Evolutionary conservation across 192 early-diverging fungal species (phyloP).

Genomic region (Obelidium mucronatum): DNA sequence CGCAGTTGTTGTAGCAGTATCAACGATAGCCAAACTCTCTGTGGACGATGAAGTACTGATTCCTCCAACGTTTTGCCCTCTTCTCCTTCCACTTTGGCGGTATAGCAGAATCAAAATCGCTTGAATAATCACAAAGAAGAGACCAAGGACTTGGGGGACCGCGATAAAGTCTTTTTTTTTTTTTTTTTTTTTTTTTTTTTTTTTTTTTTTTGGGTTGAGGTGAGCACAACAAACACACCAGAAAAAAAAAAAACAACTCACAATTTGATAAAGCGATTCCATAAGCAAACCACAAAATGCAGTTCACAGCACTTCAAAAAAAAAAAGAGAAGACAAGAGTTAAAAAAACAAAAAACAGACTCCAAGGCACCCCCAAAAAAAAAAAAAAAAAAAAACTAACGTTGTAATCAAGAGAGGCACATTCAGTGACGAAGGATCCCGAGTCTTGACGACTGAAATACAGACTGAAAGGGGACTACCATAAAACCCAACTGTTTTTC

Average conservation of each 20-base stretch:
- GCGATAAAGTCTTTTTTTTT: neutral
- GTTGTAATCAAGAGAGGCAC: neutral
- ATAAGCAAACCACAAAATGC: constrained; percentile 15
- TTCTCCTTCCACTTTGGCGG: too few species aligned
- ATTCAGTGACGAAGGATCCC: neutral
- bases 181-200: too few species aligned
- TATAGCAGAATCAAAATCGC: neutral
- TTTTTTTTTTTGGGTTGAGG: neutral
- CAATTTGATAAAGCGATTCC: constrained; percentile 17
- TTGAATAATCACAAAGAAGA: neutral
- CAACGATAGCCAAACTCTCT: too few species aligned
- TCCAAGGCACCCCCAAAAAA: neutral
- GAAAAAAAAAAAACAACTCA: constrained; percentile 3
- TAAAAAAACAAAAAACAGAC: neutral
- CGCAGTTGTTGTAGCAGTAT: too few species aligned
- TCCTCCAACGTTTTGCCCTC: too few species aligned
- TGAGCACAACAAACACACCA: neutral
- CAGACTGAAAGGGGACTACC: constrained; percentile 9
- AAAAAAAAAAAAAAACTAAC: neutral
- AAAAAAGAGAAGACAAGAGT: neutral
- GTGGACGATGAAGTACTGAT: too few species aligned
- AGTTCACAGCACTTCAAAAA: neutral
- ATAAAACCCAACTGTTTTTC: constrained; percentile 8
- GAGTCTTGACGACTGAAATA: neutral
- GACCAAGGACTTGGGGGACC: neutral